Evolutionary conservation across 345 rosid species (phyloP).

Genomic region (Durio zibethinus): DNA sequence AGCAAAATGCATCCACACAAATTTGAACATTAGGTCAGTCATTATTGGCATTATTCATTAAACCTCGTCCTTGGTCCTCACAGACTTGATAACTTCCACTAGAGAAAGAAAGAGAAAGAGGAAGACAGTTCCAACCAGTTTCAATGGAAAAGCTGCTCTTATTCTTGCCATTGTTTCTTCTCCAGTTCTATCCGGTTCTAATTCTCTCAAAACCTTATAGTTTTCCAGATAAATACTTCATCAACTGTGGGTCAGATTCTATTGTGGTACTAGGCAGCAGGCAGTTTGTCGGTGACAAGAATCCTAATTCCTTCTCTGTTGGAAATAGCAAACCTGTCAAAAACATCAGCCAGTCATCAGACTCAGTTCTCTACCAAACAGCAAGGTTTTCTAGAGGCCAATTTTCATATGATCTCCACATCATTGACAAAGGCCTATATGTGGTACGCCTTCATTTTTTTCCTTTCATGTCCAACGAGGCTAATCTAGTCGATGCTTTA

Average conservation of each 20-base stretch:
- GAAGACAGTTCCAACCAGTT: neutral
- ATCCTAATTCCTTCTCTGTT: conserved; percentile 22
- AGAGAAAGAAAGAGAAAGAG: neutral
- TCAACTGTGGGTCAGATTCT: conserved; percentile 49
- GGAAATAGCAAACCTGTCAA: neutral
- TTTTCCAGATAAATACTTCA: conserved; percentile 39
- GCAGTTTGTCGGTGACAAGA: conserved; percentile 37
- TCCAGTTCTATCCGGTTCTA: neutral
- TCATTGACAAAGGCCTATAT: conserved; percentile 26
- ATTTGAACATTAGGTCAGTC: neutral
- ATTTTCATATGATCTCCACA: conserved; percentile 34
- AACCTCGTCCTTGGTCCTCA: neutral
- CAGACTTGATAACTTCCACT: neutral
- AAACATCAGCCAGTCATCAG: neutral
- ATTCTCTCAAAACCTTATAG: conserved; percentile 9
- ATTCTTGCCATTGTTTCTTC: conserved; percentile 2
- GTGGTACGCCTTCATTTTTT: conserved; percentile 47
- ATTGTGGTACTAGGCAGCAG: neutral
- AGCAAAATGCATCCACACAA: neutral
- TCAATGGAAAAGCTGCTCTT: neutral
- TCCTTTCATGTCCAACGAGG: conserved; percentile 7
- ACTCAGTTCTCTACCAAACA: conserved; percentile 32
- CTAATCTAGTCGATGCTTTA: conserved; percentile 32
- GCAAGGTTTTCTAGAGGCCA: conserved; percentile 38
- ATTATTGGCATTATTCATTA: neutral